Evolutionary conservation across 2,329 filamentous ascomycete genomes (phyloP).

Genomic region (Celoporthe dispersa): DNA sequence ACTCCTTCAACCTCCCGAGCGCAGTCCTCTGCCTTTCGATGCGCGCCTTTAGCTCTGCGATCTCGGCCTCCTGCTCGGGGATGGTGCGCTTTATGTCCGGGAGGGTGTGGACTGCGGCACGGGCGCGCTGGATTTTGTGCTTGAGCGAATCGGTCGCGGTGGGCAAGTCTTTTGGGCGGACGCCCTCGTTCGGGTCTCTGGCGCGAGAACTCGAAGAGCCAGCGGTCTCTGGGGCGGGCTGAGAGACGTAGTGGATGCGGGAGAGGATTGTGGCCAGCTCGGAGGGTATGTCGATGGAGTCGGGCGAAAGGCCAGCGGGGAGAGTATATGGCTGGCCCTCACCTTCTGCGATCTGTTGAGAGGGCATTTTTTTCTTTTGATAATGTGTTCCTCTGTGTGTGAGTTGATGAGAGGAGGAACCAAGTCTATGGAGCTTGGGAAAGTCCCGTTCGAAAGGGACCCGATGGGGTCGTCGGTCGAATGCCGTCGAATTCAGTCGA

Average conservation of each 20-base stretch:
- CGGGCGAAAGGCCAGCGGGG: conserved; percentile 72
- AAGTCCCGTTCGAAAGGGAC: neutral
- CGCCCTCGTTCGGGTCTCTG: conserved; percentile 34
- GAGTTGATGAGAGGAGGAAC: neutral
- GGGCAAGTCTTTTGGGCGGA: conserved; percentile 74
- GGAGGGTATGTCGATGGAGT: conserved; percentile 84
- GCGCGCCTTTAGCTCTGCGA: conserved; percentile 65
- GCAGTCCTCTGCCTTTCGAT: conserved; percentile 66
- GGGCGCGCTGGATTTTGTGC: conserved; percentile 80
- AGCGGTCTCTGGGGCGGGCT: conserved; percentile 39
- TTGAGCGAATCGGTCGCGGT: conserved; percentile 79
- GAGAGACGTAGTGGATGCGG: conserved; percentile 64
- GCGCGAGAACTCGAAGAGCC: conserved; percentile 34
- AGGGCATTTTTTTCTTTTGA: neutral
- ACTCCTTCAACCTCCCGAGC: conserved; percentile 57
- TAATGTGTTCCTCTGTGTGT: neutral
- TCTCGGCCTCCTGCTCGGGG: conserved; percentile 73
- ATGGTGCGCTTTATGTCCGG: conserved; percentile 72
- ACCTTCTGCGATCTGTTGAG: neutral
- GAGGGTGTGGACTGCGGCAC: conserved; percentile 65
- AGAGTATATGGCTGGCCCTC: conserved; percentile 45
- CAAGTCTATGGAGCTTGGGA: neutral
- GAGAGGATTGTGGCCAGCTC: conserved; percentile 78
- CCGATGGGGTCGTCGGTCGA: neutral
- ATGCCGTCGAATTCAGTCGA: neutral